Base-by-base conservation (phyloP, 345 rosid species). In the Lepidium aucheri region DNA sequence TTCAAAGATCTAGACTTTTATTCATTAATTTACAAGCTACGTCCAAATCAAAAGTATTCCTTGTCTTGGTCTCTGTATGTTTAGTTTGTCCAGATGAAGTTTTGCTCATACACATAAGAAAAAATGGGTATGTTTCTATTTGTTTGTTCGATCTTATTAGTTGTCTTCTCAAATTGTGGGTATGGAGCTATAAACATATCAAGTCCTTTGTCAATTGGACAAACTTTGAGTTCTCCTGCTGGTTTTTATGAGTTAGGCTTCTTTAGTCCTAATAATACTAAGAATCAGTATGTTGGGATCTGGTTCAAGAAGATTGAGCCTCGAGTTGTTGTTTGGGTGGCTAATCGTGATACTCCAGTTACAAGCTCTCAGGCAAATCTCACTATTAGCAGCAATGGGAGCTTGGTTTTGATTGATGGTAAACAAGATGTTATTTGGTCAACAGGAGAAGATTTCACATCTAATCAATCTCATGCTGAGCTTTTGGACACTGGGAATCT, bases 231-330 rank as follows among this genome's bases (percentile, higher is more conserved):
- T 8, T 80, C 84, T 1, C 53, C 76, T 6, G 22, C 22, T 20
- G 68, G 73, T 6, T 35, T 36, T 9, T 80, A 41, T 39, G 75
- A 70, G 60, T 49, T 80, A n/a, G 84, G 84, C 9, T 79, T 79
- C 68, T 76, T 75, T 58, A 73, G 59, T 50, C 69, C 70, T 13
- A 60, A 63, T 28, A 34, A 41, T 9, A 54, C 80, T 7, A 53
- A 14, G 33, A 75, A 67, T 32, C 71, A 47, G 8, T 82, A 79
- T 53, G 64, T 79, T 13, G 85, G 85, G 53, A 77, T 82, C 38
- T 82, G 85, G 83, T 77, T 42, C 74, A 79, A 72, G 73, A 40
- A 36, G 0, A 24, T 69, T 10, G 11, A 43, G 7, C 68, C 62
- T 26, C 69, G 63, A 7, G 67, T 63, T 0, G 63, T 63, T 32